phyloP scores from a whole-genome alignment of 345 rosid genomes.

The Dipteronia dyeriana region DNA sequence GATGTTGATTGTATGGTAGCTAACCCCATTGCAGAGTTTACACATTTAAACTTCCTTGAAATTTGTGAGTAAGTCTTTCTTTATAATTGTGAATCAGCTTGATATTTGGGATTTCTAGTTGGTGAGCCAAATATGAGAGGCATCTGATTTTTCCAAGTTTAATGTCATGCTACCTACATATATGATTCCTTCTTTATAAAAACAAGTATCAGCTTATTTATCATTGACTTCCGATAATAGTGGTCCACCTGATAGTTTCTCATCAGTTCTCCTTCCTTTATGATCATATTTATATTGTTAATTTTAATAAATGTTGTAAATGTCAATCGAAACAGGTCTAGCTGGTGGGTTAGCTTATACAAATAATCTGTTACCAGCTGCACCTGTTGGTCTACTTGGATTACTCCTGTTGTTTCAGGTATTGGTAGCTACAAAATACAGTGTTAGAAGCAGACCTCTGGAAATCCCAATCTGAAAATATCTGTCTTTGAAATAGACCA shows the following conservation, averaged over 20 bases:
- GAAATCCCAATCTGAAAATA: neutral
- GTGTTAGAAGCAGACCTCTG: neutral
- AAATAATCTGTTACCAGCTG: constrained; percentile 65
- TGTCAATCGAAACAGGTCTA: constrained; percentile 45
- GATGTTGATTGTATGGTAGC: neutral
- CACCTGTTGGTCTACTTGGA: constrained; percentile 67
- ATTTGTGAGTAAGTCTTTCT: neutral
- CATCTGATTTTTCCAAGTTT: neutral
- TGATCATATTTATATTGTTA: neutral
- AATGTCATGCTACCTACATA: neutral
- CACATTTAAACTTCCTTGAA: neutral
- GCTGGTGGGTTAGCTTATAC: constrained; percentile 66
- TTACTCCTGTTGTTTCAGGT: constrained; percentile 76
- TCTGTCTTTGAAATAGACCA: neutral
- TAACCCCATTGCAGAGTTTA: neutral
- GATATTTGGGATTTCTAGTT: neutral
- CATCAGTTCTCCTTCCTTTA: neutral
- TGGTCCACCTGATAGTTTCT: neutral
- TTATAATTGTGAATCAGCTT: neutral
- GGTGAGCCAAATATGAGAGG: neutral
- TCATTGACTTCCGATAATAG: neutral
- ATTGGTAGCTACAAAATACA: constrained; percentile 2
- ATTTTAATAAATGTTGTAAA: constrained; percentile 1
- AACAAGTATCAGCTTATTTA: neutral
- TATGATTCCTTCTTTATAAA: neutral